These are phyloP conservation scores for Jamesozyma gamospora DNA, from an alignment of 805 yeast genomes.

Conservation along the genomic window DNA sequence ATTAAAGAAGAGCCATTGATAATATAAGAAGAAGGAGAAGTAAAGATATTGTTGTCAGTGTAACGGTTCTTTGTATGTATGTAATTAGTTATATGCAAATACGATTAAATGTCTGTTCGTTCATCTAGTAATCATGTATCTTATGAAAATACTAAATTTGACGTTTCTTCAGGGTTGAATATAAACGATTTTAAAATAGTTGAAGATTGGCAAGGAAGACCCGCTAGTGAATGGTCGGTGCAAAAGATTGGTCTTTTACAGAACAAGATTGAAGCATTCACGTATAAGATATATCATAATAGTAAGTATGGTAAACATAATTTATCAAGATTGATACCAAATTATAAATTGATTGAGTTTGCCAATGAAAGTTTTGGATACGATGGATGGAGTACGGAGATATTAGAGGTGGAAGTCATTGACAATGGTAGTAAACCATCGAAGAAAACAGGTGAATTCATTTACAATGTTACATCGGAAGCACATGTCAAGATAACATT, in stretches of 20 bases:
- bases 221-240: slow-evolving; percentile 40
- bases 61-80: too few species aligned
- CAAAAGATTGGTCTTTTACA: slow-evolving; percentile 39
- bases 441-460: slow-evolving; percentile 6
- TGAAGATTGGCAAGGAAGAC: slow-evolving; percentile 30
- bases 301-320: slow-evolving; percentile 20
- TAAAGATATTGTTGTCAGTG: too few species aligned
- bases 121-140: slow-evolving; percentile 1
- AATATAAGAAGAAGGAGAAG: too few species aligned
- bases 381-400: slow-evolving; percentile 46
- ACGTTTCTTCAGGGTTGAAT: slow-evolving; percentile 14
- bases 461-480: slow-evolving; percentile 26
- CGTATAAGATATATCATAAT: slow-evolving; percentile 21
- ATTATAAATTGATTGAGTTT: slow-evolving; percentile 28
- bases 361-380: slow-evolving; percentile 48
- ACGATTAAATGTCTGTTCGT: neutral
- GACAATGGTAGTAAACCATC: slow-evolving; percentile 9
- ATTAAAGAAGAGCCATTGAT: too few species aligned
- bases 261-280: slow-evolving; percentile 34
- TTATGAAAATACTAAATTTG: slow-evolving; percentile 9
- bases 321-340: slow-evolving; percentile 26
- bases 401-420: slow-evolving; percentile 23
- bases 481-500: slow-evolving; percentile 55
- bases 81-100: too few species aligned
- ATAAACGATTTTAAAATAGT: slow-evolving; percentile 20